Conservation (phyloP, 2,329 filamentous ascomycete genomes). For the Samsoniella hepiali region DNA sequence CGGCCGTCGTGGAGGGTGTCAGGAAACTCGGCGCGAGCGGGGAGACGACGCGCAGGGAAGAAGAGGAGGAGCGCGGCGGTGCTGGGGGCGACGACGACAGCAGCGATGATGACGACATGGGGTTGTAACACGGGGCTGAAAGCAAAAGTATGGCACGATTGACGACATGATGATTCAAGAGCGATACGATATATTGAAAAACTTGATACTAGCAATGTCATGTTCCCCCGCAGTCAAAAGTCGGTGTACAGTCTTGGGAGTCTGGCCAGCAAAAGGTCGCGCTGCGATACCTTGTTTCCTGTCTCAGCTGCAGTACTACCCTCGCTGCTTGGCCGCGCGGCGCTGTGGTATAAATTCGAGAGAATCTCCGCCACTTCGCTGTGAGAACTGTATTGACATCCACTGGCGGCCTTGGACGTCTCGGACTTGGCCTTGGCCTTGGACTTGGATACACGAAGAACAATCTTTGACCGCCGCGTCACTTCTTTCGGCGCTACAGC, state of each 20-base stretch:
- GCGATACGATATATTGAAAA: background rate
- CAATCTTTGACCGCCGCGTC: background rate
- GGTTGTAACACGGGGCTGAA: slow-evolving; percentile 25
- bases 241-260: background rate
- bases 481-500: no score
- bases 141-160: background rate
- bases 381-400: background rate
- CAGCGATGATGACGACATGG: slow-evolving; percentile 53
- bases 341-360: background rate
- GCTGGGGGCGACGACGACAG: slow-evolving; percentile 60
- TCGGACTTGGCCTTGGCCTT: background rate
- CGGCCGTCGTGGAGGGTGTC: slow-evolving; percentile 82
- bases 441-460: background rate
- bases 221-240: background rate
- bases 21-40: slow-evolving; percentile 77
- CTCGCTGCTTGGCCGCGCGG: background rate
- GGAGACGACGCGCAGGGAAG: slow-evolving; percentile 73
- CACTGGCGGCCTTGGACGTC: background rate
- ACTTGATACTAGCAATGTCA: background rate
- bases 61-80: slow-evolving; percentile 65
- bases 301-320: background rate
- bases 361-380: background rate
- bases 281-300: no score
- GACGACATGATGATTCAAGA: background rate
- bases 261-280: background rate